phyloP scores from a whole-genome alignment of 2,329 filamentous ascomycete species.

The Ophiosphaerella herpotricha region DNA sequence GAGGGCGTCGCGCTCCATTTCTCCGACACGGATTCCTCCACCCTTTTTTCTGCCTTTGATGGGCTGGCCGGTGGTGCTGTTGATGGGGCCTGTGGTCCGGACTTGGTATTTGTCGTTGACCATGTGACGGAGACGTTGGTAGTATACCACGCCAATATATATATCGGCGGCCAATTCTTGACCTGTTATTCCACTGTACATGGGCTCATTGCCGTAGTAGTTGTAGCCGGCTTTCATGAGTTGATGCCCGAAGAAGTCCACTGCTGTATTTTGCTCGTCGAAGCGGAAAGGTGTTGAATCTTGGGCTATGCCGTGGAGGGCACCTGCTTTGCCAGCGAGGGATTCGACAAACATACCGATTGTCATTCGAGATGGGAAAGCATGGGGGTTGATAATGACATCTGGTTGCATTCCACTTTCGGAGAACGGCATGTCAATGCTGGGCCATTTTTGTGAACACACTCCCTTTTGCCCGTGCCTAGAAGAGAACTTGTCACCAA shows the following conservation, averaged over 20 bases:
- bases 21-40: constrained; percentile 97
- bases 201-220: constrained; percentile 97
- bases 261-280: constrained; percentile 87
- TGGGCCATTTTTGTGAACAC: constrained; percentile 92
- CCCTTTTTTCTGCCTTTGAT: constrained; percentile 97
- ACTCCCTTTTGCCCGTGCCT: constrained; percentile 99
- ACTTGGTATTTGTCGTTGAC: constrained; percentile 99
- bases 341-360: constrained; percentile 99
- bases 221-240: constrained; percentile 95
- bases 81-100: constrained; percentile 90
- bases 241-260: constrained; percentile 94
- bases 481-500: constrained; percentile 99
- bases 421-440: constrained; percentile 92
- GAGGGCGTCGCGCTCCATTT: constrained; percentile 97
- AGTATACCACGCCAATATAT: constrained; percentile 96
- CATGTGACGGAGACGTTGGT: constrained; percentile 98
- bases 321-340: constrained; percentile 90
- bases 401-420: constrained; percentile 97
- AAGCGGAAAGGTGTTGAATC: constrained; percentile 96
- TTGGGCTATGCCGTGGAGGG: constrained; percentile 92
- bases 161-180: constrained; percentile 94
- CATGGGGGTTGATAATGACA: constrained; percentile 98
- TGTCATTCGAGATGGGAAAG: constrained; percentile 99
- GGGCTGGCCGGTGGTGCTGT: constrained; percentile 87
- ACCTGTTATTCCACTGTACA: constrained; percentile 97